Conservation (phyloP, 208 protist species). For the Wallacemonas rigidus region DNA sequence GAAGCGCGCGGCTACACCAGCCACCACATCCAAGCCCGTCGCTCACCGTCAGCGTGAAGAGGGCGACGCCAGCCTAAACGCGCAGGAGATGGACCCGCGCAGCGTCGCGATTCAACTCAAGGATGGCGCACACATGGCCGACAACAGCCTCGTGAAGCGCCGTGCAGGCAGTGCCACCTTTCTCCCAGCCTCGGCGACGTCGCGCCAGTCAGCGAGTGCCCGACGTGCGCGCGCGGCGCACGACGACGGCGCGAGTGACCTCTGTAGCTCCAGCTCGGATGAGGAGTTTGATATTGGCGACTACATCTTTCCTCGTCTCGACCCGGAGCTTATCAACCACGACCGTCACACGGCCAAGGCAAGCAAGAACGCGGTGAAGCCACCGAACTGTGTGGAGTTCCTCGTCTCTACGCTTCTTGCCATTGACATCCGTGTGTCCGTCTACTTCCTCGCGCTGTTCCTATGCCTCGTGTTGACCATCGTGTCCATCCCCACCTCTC, state of each 20-base stretch:
- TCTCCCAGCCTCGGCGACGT: neutral
- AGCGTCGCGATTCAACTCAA: constrained; percentile 4
- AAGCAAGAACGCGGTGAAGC: constrained; percentile 4
- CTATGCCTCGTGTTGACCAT: constrained; percentile 41
- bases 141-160: constrained; percentile 13
- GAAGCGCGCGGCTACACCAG: neutral
- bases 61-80: constrained; percentile 4
- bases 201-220: constrained; percentile 11
- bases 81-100: constrained; percentile 14
- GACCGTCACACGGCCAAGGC: constrained; percentile 21
- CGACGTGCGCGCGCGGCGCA: constrained; percentile 1
- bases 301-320: constrained; percentile 41
- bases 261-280: constrained; percentile 1
- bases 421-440: constrained; percentile 34
- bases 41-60: constrained; percentile 3
- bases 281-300: constrained; percentile 3
- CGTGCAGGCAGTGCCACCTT: neutral
- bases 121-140: neutral
- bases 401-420: constrained; percentile 36
- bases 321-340: constrained; percentile 38
- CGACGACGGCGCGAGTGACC: neutral
- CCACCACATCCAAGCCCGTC: neutral
- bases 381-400: constrained; percentile 47
- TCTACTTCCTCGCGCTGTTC: constrained; percentile 38
- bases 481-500: constrained; percentile 51